Evolutionary conservation across 1,284 basidiomycete genomes (phyloP).

Genomic region (Rugosomyces carneus): DNA sequence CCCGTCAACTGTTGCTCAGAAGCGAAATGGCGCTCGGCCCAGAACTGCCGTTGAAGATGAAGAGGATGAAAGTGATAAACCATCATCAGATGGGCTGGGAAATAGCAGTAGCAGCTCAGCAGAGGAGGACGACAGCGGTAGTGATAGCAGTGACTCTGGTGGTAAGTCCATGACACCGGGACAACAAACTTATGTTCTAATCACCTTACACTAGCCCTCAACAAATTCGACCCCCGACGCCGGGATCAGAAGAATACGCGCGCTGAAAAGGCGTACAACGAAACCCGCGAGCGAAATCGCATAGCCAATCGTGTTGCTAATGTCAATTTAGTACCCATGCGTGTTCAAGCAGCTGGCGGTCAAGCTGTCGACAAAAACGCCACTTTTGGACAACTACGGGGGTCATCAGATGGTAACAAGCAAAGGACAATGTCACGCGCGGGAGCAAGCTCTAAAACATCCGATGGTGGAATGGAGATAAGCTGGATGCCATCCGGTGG

Average conservation of each 20-base stretch:
- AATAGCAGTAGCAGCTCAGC: conserved; percentile 33
- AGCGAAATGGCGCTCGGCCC: conserved; percentile 29
- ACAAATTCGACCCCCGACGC: conserved; percentile 38
- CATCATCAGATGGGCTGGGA: conserved; percentile 65
- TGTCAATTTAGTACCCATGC: conserved; percentile 58
- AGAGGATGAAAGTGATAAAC: conserved; percentile 80
- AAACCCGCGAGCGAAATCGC: conserved; percentile 36
- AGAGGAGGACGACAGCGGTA: conserved; percentile 45
- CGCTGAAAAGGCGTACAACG: conserved; percentile 38
- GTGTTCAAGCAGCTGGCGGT: conserved; percentile 32
- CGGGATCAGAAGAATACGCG: conserved; percentile 41
- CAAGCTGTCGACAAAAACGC: conserved; percentile 41
- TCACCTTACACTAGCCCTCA: conserved; percentile 38
- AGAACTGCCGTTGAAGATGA: conserved; percentile 88
- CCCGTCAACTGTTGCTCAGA: conserved; percentile 69
- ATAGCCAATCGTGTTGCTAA: conserved; percentile 27
- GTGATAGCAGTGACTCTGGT: conserved; percentile 39
- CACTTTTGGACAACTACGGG: conserved; percentile 65
- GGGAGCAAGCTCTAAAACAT: conserved; percentile 17
- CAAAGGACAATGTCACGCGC: conserved; percentile 3
- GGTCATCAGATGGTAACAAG: conserved; percentile 15
- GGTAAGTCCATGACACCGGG: conserved; percentile 25
- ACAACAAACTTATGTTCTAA: conserved; percentile 10
- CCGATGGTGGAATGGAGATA: conserved; percentile 58
- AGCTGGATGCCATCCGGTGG: conserved; percentile 53